Percentiles rank a stretch among this genome's conserved stretches.
Conservation (phyloP, 805 yeast genomes). For the Candida hungchunana region DNA sequence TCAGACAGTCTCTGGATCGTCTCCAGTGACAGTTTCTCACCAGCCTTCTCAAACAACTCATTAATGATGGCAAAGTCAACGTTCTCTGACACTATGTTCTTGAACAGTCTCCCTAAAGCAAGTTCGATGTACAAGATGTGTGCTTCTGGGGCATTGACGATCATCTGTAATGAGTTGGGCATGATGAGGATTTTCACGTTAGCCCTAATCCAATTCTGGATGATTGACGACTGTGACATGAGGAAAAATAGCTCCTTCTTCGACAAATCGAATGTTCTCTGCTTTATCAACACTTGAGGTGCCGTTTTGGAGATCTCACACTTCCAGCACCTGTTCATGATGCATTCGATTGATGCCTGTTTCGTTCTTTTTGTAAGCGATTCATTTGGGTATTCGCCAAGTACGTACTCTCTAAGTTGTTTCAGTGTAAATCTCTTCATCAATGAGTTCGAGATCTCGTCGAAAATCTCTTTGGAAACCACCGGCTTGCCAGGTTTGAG, state of each 20-base stretch:
- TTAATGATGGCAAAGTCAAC: conserved; percentile 17
- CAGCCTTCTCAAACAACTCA: conserved; percentile 6
- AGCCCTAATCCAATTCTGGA: conserved; percentile 25
- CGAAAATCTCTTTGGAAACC: conserved; percentile 19
- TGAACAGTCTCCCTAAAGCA: conserved; percentile 17
- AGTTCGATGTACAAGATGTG: conserved; percentile 25
- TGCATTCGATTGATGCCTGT: conserved; percentile 7
- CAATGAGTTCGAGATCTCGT: no score
- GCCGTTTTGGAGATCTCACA: conserved; percentile 9
- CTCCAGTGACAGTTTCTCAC: conserved; percentile 18
- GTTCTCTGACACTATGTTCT: conserved; percentile 12
- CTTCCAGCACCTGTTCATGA: conserved; percentile 19
- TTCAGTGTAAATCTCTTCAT: conserved; percentile 14
- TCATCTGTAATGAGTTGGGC: conserved; percentile 19
- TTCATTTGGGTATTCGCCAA: conserved; percentile 6
- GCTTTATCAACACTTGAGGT: conserved; percentile 15
- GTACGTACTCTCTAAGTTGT: conserved; percentile 17
- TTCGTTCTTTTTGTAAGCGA: no score
- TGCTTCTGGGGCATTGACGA: conserved; percentile 21
- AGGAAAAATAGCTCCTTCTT: conserved; percentile 21
- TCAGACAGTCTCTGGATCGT: conserved; percentile 24
- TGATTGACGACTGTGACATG: conserved; percentile 17
- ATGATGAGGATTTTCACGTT: conserved; percentile 23
- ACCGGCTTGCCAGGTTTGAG: conserved; percentile 15
- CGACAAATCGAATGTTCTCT: conserved; percentile 19